A percentile compares a stretch with the other conserved stretches of the same genome.
phyloP scores from a whole-genome alignment of 1,284 basidiomycete genomes.

The Polyporus tsugae region DNA sequence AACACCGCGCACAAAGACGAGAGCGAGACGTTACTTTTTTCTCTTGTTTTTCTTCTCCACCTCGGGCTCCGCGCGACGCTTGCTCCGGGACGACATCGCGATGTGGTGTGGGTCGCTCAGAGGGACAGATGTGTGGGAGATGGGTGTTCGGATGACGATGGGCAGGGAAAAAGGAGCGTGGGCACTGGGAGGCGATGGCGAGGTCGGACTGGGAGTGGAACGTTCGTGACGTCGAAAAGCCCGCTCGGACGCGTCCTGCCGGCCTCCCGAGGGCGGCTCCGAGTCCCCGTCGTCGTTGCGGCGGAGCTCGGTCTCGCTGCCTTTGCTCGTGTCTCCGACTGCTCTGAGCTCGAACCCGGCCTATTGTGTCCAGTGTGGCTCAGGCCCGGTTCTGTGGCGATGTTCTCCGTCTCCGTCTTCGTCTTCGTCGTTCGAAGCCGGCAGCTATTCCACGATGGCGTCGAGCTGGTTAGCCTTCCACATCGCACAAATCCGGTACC shows the following conservation, averaged over 20 bases:
- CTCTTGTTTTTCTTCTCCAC: constrained; percentile 39
- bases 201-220: constrained; percentile 7
- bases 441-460: background rate
- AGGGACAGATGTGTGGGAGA: background rate
- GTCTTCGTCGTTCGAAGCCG: background rate
- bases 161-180: background rate
- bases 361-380: constrained; percentile 6
- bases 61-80: constrained; percentile 44
- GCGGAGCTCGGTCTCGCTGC: background rate
- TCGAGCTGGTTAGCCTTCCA: background rate
- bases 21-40: constrained; percentile 42
- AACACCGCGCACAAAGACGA: constrained; percentile 13
- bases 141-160: background rate
- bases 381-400: constrained; percentile 2
- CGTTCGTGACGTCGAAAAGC: background rate
- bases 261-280: constrained; percentile 8
- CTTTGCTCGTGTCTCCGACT: background rate
- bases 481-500: background rate
- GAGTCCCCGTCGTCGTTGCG: background rate
- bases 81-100: constrained; percentile 42
- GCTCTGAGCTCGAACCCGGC: constrained; percentile 9
- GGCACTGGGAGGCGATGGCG: constrained; percentile 14
- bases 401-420: background rate
- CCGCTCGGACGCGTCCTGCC: constrained; percentile 15
- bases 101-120: background rate